Conservation (phyloP, 2,329 filamentous ascomycete genomes). For the Grosmannia serpens region DNA sequence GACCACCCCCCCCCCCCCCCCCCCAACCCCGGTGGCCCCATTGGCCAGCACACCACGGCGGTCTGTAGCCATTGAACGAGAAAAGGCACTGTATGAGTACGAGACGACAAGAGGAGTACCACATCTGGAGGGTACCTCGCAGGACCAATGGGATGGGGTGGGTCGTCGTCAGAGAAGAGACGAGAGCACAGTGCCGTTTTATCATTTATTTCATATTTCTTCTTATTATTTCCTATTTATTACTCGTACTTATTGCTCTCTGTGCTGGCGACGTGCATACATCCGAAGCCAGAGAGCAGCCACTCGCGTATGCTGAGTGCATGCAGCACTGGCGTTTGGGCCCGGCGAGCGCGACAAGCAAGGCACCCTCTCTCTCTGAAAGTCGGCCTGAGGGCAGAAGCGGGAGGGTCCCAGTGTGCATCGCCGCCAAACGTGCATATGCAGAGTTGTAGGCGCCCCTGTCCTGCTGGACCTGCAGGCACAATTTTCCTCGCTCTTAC, state of each 20-base stretch:
- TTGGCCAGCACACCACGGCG: constrained; percentile 1
- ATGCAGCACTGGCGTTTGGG: not conserved
- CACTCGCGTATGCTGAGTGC: not conserved
- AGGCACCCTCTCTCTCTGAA: not conserved
- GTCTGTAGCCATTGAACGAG: not conserved
- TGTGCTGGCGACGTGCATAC: not conserved
- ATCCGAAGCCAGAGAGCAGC: not conserved
- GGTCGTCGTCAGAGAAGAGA: not conserved
- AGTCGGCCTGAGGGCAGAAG: not conserved
- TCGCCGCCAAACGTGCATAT: constrained; percentile 6
- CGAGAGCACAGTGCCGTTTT: not conserved
- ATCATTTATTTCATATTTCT: too few species aligned
- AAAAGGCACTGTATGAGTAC: not conserved
- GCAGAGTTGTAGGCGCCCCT: constrained; percentile 2
- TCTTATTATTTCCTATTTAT: not conserved
- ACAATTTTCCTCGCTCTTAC: not conserved
- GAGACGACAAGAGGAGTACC: not conserved
- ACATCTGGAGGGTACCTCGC: not conserved
- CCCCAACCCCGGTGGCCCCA: not conserved
- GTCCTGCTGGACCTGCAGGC: constrained; percentile 7
- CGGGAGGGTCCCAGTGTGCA: not conserved
- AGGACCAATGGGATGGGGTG: not conserved
- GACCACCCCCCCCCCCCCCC: not conserved
- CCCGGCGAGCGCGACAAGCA: not conserved
- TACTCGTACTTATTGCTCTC: too few species aligned